Conservation (phyloP, 2,329 filamentous ascomycete species). For the Tolypocladium paradoxum region DNA sequence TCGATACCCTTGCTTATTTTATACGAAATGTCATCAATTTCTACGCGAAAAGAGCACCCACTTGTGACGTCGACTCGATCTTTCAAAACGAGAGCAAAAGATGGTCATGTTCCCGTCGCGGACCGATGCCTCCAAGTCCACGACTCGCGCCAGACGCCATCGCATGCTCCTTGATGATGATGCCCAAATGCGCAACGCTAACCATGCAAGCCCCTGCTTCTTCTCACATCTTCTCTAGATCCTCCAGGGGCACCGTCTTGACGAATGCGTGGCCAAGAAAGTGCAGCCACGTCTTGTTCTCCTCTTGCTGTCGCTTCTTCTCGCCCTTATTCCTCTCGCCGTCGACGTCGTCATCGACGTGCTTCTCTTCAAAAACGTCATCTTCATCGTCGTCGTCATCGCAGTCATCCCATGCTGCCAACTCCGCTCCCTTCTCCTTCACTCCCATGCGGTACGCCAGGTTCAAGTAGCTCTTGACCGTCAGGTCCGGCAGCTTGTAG, state of each 20-base stretch:
- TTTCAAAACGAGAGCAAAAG: background rate
- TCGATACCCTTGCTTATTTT: background rate
- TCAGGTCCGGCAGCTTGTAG: constrained; percentile 72
- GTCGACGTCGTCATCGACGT: constrained; percentile 18
- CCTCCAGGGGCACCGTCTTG: constrained; percentile 53
- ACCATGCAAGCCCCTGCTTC: background rate
- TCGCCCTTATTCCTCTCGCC: constrained; percentile 35
- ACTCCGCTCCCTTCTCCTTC: constrained; percentile 5
- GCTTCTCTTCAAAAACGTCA: constrained; percentile 15
- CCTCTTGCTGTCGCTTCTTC: constrained; percentile 40
- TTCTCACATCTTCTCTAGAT: constrained; percentile 42
- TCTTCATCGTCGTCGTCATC: constrained; percentile 14
- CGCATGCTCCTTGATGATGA: constrained; percentile 2
- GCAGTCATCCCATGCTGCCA: constrained; percentile 13
- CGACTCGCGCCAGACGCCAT: constrained; percentile 1
- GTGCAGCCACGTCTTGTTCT: constrained; percentile 63
- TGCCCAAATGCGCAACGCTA: background rate
- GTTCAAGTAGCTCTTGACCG: constrained; percentile 68
- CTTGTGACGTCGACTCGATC: background rate
- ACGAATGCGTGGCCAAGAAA: constrained; percentile 76
- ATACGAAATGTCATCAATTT: background rate
- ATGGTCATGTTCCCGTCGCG: background rate
- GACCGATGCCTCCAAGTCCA: background rate
- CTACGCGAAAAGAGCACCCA: background rate
- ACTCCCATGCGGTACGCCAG: constrained; percentile 68